Evolutionary conservation across 306 rosid species (phyloP).

Genomic region (Cyamopsis tetragonoloba): DNA sequence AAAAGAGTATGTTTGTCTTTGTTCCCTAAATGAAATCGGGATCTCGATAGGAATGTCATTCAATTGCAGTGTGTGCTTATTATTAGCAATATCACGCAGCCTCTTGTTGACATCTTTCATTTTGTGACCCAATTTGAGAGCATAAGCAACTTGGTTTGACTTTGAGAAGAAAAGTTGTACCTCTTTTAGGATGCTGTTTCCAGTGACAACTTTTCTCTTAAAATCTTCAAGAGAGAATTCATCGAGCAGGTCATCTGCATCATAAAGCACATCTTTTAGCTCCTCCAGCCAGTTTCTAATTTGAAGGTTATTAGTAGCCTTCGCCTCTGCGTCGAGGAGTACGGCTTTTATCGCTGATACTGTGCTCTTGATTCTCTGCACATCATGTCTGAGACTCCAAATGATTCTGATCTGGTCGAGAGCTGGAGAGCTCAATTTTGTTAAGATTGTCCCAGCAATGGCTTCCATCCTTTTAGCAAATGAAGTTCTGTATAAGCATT

Average conservation of each 20-base stretch:
- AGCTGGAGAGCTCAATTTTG: neutral
- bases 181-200: neutral
- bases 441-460: conserved; percentile 8
- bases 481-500: neutral
- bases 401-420: conserved; percentile 10
- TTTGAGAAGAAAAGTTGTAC: conserved; percentile 20
- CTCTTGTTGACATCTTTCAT: conserved; percentile 24
- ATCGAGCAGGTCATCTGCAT: conserved; percentile 39
- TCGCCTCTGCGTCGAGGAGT: conserved; percentile 33
- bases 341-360: conserved; percentile 16
- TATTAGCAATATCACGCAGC: conserved; percentile 26
- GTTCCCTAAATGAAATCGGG: neutral
- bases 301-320: neutral
- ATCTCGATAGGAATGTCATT: neutral
- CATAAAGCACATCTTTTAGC: conserved; percentile 33
- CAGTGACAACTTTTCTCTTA: neutral
- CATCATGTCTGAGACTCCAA: conserved; percentile 17
- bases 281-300: conserved; percentile 25
- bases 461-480: conserved; percentile 22
- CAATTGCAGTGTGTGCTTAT: conserved; percentile 12
- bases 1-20: conserved; percentile 34
- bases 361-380: neutral
- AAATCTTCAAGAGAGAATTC: conserved; percentile 15
- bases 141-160: neutral
- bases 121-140: conserved; percentile 16